These are phyloP conservation scores for Ophiostoma fasciatum DNA, from an alignment of 2,329 filamentous ascomycete species.

Conservation along the genomic window DNA sequence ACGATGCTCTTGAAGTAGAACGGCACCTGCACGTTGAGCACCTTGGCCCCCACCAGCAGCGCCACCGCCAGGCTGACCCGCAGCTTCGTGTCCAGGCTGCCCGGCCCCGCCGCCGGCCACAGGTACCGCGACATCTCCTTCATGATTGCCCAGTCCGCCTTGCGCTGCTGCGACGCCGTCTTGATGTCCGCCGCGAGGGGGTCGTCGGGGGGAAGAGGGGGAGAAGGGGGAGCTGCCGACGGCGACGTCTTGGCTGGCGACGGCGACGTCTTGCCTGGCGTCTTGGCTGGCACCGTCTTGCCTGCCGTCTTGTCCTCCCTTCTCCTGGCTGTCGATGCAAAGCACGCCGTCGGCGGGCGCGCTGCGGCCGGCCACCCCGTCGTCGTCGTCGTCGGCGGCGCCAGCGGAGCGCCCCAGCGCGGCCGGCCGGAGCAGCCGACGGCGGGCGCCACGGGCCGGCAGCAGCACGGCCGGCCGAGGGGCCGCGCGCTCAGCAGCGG, in stretches of 20 bases:
- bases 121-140: slow-evolving; percentile 94
- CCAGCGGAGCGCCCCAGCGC: no score
- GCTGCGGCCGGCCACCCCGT: no score
- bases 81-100: slow-evolving; percentile 66
- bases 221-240: no score
- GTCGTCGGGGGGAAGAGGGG: slow-evolving; percentile 21
- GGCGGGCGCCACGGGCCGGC: no score
- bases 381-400: no score
- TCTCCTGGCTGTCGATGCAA: no score
- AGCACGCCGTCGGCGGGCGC: no score
- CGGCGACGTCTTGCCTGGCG: no score
- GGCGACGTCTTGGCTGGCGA: no score
- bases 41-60: slow-evolving; percentile 77
- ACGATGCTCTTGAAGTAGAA: slow-evolving; percentile 99
- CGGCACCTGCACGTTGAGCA: slow-evolving; percentile 92
- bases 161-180: slow-evolving; percentile 74
- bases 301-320: no score
- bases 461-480: background rate
- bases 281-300: no score
- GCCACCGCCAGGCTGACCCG: slow-evolving; percentile 75
- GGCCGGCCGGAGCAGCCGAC: background rate
- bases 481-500: no score
- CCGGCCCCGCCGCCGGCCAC: slow-evolving; percentile 91
- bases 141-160: slow-evolving; percentile 97
- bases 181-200: slow-evolving; percentile 50